Conservation (phyloP, 352 stramenopile species). For the Phytophthora constricta region DNA sequence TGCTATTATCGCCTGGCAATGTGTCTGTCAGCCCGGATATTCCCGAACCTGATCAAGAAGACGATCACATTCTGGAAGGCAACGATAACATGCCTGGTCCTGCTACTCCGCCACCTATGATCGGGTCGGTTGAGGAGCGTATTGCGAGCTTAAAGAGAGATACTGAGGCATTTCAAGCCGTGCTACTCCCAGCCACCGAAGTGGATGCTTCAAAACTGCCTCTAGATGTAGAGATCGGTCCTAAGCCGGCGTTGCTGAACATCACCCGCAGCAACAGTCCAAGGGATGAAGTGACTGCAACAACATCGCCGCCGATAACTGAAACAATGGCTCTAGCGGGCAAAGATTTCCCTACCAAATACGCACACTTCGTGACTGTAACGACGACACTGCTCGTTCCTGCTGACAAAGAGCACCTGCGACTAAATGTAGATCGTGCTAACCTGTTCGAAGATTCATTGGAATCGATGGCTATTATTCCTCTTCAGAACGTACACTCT, state of each 20-base stretch:
- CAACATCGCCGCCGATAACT: slow-evolving; percentile 4
- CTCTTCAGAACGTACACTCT: slow-evolving; percentile 33
- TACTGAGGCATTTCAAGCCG: background rate
- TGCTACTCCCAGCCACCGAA: slow-evolving; percentile 9
- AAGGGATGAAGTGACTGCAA: background rate
- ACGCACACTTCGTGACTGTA: slow-evolving; percentile 39
- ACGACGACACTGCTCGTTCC: slow-evolving; percentile 28
- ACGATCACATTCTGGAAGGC: slow-evolving; percentile 1
- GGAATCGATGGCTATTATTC: slow-evolving; percentile 39
- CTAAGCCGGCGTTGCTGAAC: background rate
- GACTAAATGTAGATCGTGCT: slow-evolving; percentile 35
- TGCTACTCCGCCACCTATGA: background rate
- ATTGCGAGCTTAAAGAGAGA: slow-evolving; percentile 19
- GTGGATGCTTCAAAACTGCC: slow-evolving; percentile 23
- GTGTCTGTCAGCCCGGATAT: slow-evolving; percentile 8
- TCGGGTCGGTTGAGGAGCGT: slow-evolving; percentile 28
- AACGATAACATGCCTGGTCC: background rate
- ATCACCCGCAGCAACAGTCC: background rate
- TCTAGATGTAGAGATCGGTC: slow-evolving; percentile 6
- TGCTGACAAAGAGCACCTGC: slow-evolving; percentile 29
- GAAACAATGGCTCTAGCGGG: slow-evolving; percentile 20
- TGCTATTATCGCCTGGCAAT: no score
- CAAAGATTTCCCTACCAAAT: slow-evolving; percentile 42
- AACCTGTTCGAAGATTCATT: slow-evolving; percentile 45
- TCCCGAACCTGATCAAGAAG: slow-evolving; percentile 17